Evolutionary conservation across 2,329 filamentous ascomycete species (phyloP).

Genomic region (Drechmeria coniospora): DNA sequence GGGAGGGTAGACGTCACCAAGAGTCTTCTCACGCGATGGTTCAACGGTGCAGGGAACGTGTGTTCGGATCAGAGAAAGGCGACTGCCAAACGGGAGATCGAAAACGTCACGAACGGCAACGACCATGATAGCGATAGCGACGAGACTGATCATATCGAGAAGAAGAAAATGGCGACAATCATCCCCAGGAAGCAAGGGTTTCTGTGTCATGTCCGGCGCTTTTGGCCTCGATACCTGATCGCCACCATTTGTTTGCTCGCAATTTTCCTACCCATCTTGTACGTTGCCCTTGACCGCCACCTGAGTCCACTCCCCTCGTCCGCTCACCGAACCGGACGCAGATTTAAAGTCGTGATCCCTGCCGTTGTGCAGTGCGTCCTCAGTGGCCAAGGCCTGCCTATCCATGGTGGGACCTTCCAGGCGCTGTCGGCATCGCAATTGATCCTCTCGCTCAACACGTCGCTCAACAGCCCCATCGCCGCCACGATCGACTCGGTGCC

Average conservation of each 20-base stretch:
- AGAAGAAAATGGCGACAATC: too few relatives aligned
- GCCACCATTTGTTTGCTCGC: slow-evolving; percentile 23
- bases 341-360: slow-evolving; percentile 30
- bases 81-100: too few relatives aligned
- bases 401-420: slow-evolving; percentile 19
- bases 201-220: too few relatives aligned
- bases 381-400: slow-evolving; percentile 22
- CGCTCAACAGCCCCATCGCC: slow-evolving; percentile 20
- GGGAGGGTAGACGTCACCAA: too few relatives aligned
- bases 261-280: slow-evolving; percentile 30
- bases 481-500: slow-evolving; percentile 21
- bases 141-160: too few relatives aligned
- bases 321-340: slow-evolving; percentile 8
- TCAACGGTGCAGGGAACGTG: too few relatives aligned
- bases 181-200: too few relatives aligned
- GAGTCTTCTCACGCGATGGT: too few relatives aligned
- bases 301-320: background rate
- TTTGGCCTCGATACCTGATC: slow-evolving; percentile 28
- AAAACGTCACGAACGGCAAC: too few relatives aligned
- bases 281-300: slow-evolving; percentile 9
- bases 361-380: slow-evolving; percentile 29
- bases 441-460: slow-evolving; percentile 20
- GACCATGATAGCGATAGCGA: too few relatives aligned
- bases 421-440: slow-evolving; percentile 17
- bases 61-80: too few relatives aligned